These are phyloP conservation scores for Yamadazyma siamensis DNA, from an alignment of 1,139 yeast species.

Conservation along the genomic window DNA sequence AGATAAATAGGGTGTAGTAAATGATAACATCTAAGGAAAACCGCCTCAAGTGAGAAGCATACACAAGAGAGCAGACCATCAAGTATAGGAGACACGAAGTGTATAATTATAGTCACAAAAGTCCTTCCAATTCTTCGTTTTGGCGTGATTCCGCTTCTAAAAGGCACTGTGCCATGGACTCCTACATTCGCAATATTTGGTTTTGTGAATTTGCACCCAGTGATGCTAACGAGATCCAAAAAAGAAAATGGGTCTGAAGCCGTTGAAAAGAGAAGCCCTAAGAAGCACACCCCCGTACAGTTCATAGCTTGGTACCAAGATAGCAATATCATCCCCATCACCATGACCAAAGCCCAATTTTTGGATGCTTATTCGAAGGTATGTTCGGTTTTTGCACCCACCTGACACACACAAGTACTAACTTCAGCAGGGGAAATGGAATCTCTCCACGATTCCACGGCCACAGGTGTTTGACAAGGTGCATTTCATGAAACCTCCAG, in stretches of 20 bases:
- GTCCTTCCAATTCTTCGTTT: no score
- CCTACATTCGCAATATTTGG: no score
- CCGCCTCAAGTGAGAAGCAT: not conserved
- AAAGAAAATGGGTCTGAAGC: constrained; percentile 1
- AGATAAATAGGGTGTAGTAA: constrained; percentile 17
- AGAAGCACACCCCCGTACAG: constrained; percentile 1
- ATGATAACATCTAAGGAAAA: no score
- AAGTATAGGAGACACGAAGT: not conserved
- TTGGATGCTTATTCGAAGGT: constrained; percentile 53
- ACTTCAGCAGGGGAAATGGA: constrained; percentile 42
- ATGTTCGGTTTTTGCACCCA: constrained; percentile 16
- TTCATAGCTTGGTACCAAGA: constrained; percentile 22
- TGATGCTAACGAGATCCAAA: constrained; percentile 10
- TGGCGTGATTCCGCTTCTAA: no score
- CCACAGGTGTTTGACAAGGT: constrained; percentile 50
- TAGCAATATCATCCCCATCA: constrained; percentile 23
- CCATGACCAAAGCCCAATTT: constrained; percentile 57
- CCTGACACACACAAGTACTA: constrained; percentile 11
- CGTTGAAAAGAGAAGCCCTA: not conserved
- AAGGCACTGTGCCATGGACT: no score
- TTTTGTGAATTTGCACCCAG: no score
- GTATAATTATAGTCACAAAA: no score
- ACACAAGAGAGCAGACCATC: not conserved
- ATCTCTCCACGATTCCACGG: constrained; percentile 51
- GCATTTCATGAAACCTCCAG: constrained; percentile 61